Base-by-base conservation (phyloP, 1,139 yeast species). In the Maudiozyma humilis region DNA sequence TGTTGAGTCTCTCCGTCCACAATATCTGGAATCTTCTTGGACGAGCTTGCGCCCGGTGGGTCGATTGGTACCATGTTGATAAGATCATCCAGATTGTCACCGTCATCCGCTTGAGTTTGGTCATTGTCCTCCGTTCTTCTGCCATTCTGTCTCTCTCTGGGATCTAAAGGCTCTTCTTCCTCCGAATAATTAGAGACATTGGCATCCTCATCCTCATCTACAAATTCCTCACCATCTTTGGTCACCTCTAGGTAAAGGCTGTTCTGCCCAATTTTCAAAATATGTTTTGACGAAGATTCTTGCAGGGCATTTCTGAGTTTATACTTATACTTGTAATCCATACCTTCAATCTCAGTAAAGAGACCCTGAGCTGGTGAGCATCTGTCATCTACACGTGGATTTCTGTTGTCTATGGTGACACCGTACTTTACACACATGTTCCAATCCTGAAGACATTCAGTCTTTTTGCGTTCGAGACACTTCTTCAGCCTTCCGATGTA, bases 381-480 rank as follows among this genome's bases (percentile, higher is more conserved):
- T n/a, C n/a, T n/a, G n/a, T n/a, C 62, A 33, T 48, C 50, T 7
- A 51, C 51, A 35, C 49, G 36, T 16, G 47, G 47, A 45, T 47
- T 44, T 43, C 46, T 50, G 44, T 54, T 60, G 19, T 47, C 38
- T 17, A 45, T 34, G 34, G 46, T 38, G 12, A 53, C 41, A 17
- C 59, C 55, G 32, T 47, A 40, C 38, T 47, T 48, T 37, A 60
- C 38, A 39, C 64, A 55, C 52, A 47, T 48, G 30, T 51, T 52
- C 62, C 64, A 59, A 33, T 52, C 56, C 2, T 47, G 40, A 3
- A 56, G 20, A 35, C 65, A 60, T 29, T 50, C 56, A 4, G 48
- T 47, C 37, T 52, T 49, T 29, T 54, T 42, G 4, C 33, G 35
- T 4, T 39, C 32, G 25, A 59, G 47, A 17, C 48, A 41, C 12